A percentile compares a stretch with the other conserved stretches of the same genome.
These are phyloP conservation scores for Huntiella omanensis DNA, from an alignment of 2,329 filamentous ascomycete genomes.

Conservation along the genomic window DNA sequence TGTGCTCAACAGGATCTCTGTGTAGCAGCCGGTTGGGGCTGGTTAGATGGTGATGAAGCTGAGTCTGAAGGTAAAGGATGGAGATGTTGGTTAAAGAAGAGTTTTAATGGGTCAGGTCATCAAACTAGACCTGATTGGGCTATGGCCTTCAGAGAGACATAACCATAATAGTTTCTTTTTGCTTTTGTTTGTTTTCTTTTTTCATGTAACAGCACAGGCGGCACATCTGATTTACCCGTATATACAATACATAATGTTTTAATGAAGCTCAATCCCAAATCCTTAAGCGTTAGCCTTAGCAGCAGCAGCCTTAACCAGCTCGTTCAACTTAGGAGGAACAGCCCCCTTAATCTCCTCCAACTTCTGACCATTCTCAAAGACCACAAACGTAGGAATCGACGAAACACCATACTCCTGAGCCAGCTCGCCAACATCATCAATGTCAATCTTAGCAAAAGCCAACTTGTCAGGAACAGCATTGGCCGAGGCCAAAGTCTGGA, in stretches of 20 bases:
- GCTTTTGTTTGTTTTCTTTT: slow-evolving; percentile 1
- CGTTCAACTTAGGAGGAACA: slow-evolving; percentile 10
- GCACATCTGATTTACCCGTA: not conserved
- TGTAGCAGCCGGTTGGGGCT: slow-evolving; percentile 27
- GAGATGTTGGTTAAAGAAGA: slow-evolving; percentile 26
- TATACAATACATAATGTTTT: not conserved
- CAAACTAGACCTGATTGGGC: slow-evolving; percentile 21
- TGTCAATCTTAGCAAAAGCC: slow-evolving; percentile 40
- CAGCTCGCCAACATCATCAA: slow-evolving; percentile 32
- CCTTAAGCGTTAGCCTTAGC: slow-evolving; percentile 14
- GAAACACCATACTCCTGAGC: slow-evolving; percentile 30
- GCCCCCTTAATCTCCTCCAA: slow-evolving; percentile 13
- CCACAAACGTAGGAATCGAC: slow-evolving; percentile 40
- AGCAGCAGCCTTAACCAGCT: slow-evolving; percentile 11
- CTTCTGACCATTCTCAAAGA: slow-evolving; percentile 34
- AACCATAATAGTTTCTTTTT: not conserved
- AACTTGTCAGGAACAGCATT: slow-evolving; percentile 22
- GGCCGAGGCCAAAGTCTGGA: slow-evolving; percentile 26
- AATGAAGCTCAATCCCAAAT: slow-evolving; percentile 14
- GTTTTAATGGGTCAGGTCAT: slow-evolving; percentile 17
- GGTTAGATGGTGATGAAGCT: slow-evolving; percentile 20
- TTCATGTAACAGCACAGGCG: not conserved
- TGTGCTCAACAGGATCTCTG: slow-evolving; percentile 24
- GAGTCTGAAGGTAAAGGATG: slow-evolving; percentile 17
- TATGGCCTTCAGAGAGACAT: slow-evolving; percentile 21